A percentile compares a stretch with the other conserved stretches of the same genome.
Evolutionary conservation across 2,329 filamentous ascomycete genomes (phyloP).

Genomic region (Fusarium bulbicola): DNA sequence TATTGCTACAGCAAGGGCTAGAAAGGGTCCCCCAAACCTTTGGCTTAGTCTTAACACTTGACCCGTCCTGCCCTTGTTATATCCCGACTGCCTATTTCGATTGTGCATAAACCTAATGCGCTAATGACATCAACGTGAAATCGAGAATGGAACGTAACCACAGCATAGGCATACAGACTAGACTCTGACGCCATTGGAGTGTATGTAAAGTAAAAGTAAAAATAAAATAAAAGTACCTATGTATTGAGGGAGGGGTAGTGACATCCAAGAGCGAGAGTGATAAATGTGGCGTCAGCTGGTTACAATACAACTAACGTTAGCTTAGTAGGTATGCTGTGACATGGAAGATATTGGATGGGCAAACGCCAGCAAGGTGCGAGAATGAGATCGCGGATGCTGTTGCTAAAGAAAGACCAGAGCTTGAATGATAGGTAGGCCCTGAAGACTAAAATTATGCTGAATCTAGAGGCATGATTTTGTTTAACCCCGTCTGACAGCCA

Average conservation of each 20-base stretch:
- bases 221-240: neutral
- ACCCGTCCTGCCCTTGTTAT: neutral
- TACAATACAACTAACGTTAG: neutral
- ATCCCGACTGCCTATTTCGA: neutral
- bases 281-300: neutral
- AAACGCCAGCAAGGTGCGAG: neutral
- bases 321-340: neutral
- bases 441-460: neutral
- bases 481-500: neutral
- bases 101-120: neutral
- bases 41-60: neutral
- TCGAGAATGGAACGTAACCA: slow-evolving; percentile 8
- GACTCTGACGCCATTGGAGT: slow-evolving; percentile 1
- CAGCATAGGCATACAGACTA: neutral
- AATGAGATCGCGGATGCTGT: neutral
- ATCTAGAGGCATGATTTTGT: neutral
- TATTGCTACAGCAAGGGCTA: neutral
- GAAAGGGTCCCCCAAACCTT: neutral
- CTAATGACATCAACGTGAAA: neutral
- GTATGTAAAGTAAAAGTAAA: neutral
- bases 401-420: neutral
- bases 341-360: neutral
- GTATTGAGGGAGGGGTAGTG: slow-evolving; percentile 2
- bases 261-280: neutral
- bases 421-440: neutral